Evolutionary conservation across 1,284 basidiomycete genomes (phyloP).

Genomic region (Ceratobasidium sp.): DNA sequence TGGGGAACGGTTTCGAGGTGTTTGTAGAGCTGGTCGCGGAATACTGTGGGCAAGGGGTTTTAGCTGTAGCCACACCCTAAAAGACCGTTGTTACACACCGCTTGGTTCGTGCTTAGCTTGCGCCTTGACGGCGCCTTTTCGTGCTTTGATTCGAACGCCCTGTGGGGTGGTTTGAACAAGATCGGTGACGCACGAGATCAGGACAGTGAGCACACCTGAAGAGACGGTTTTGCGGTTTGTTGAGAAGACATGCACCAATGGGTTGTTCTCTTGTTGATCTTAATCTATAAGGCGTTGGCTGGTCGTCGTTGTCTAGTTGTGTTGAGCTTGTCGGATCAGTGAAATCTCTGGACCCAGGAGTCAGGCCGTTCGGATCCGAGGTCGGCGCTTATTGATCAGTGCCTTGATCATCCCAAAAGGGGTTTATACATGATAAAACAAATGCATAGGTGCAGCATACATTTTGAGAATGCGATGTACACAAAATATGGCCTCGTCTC

Average conservation of each 20-base stretch:
- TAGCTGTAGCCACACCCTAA: neutral
- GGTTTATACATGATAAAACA: constrained; percentile 34
- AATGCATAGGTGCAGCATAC: constrained; percentile 44
- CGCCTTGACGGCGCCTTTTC: constrained; percentile 89
- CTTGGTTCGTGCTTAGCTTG: constrained; percentile 90
- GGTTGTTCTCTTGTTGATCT: constrained; percentile 34
- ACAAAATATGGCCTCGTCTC: constrained; percentile 35
- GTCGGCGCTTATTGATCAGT: constrained; percentile 36
- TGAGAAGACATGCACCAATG: constrained; percentile 46
- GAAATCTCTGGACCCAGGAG: constrained; percentile 5
- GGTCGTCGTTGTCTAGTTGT: constrained; percentile 28
- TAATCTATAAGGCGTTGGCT: constrained; percentile 27
- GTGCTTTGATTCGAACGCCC: constrained; percentile 88
- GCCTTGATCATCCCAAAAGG: constrained; percentile 23
- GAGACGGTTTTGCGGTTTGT: constrained; percentile 48
- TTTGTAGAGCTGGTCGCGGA: constrained; percentile 95
- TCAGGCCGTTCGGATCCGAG: neutral
- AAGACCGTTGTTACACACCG: constrained; percentile 60
- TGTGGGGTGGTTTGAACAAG: constrained; percentile 7
- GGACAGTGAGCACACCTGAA: constrained; percentile 28
- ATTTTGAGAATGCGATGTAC: constrained; percentile 45
- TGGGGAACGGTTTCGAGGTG: constrained; percentile 89
- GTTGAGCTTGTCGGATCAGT: constrained; percentile 13
- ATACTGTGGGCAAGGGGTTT: constrained; percentile 71
- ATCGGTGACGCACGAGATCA: neutral